Evolutionary conservation across 306 rosid genomes (phyloP).

Genomic region (Crotalaria pallida): DNA sequence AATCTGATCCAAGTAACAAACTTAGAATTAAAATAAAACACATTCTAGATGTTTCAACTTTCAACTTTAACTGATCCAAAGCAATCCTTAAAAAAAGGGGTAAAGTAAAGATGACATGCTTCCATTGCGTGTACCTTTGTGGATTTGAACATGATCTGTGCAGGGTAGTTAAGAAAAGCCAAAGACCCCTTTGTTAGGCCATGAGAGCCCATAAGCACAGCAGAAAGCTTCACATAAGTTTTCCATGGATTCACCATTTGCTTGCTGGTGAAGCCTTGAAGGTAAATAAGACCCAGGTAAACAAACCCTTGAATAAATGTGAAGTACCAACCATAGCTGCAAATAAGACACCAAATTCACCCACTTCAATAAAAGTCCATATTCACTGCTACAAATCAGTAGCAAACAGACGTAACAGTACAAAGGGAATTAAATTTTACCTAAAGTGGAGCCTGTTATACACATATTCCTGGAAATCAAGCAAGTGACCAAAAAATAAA

Average conservation of each 20-base stretch:
- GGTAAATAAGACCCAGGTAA: slow-evolving; percentile 73
- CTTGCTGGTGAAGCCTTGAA: slow-evolving; percentile 91
- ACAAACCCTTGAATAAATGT: slow-evolving; percentile 96
- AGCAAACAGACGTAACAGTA: slow-evolving; percentile 10
- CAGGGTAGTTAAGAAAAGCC: slow-evolving; percentile 96
- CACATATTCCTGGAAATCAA: slow-evolving; percentile 82
- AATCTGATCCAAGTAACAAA: not conserved
- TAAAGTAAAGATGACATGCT: not conserved
- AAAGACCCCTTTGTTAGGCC: slow-evolving; percentile 95
- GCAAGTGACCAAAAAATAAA: slow-evolving; percentile 12
- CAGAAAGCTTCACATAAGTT: slow-evolving; percentile 93
- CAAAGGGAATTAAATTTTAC: slow-evolving; percentile 29
- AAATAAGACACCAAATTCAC: slow-evolving; percentile 26
- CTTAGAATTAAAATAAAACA: not conserved
- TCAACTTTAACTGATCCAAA: not conserved
- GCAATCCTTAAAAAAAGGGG: slow-evolving; percentile 8
- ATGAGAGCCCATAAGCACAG: slow-evolving; percentile 93
- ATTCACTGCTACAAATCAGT: slow-evolving; percentile 12
- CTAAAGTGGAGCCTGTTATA: slow-evolving; percentile 93
- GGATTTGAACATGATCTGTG: slow-evolving; percentile 99
- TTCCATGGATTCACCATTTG: slow-evolving; percentile 99
- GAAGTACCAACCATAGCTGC: slow-evolving; percentile 99
- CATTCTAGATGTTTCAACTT: not conserved
- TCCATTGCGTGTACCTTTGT: slow-evolving; percentile 56
- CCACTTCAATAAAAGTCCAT: not conserved